Evolutionary conservation across 306 rosid species (phyloP).

Genomic region (Cucumis sativus): Cucumber_9930_V3 NC_026656.2:5612001-5612500

Average conservation of each 20-base stretch:
- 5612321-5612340: neutral
- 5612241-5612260: neutral
- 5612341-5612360: neutral
- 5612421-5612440: neutral
- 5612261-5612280: neutral
- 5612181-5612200: neutral
- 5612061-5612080: neutral
- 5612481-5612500: neutral
- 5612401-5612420: neutral
- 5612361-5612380: neutral
- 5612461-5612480: neutral
- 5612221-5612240: neutral
- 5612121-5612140: neutral
- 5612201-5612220: neutral
- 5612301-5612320: neutral
- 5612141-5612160: neutral
- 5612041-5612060: slow-evolving; percentile 76
- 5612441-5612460: neutral
- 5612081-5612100: neutral
- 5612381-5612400: neutral
- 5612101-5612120: neutral
- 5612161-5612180: neutral
- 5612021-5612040: slow-evolving; percentile 86
- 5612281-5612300: neutral
- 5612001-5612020: slow-evolving; percentile 82